These are phyloP conservation scores for Thyridium curvatum DNA, from an alignment of 2,329 filamentous ascomycete genomes.

Conservation along the genomic window DNA sequence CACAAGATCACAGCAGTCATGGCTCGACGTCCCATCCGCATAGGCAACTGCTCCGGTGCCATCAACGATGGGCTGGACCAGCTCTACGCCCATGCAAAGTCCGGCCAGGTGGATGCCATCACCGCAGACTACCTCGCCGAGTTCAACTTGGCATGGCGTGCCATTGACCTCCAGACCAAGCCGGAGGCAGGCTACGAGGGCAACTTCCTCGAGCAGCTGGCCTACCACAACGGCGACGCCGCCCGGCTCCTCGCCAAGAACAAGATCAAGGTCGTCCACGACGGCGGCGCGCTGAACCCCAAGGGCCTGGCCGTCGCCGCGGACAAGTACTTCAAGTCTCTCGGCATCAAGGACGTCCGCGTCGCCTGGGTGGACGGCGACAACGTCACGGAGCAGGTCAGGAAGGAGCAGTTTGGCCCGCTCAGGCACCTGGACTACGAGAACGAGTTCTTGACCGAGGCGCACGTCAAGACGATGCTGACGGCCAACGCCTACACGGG, in stretches of 20 bases:
- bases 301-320: constrained; percentile 31
- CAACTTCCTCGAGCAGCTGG: constrained; percentile 20
- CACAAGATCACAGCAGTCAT: too few relatives aligned
- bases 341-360: constrained; percentile 18
- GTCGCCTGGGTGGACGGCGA: constrained; percentile 40
- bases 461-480: constrained; percentile 8
- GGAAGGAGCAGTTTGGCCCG: constrained; percentile 10
- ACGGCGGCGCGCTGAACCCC: constrained; percentile 47
- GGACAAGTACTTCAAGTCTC: constrained; percentile 4
- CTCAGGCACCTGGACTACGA: constrained; percentile 6
- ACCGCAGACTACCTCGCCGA: constrained; percentile 18
- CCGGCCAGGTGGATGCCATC: constrained; percentile 13
- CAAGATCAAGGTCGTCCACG: constrained; percentile 38
- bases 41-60: constrained; percentile 28
- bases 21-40: constrained; percentile 19
- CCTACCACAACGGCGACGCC: constrained; percentile 12
- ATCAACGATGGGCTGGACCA: constrained; percentile 28
- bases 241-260: constrained; percentile 21
- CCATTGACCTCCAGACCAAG: constrained; percentile 17
- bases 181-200: constrained; percentile 22
- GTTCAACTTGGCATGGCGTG: constrained; percentile 23
- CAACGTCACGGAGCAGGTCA: constrained; percentile 25
- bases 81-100: constrained; percentile 23
- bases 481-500: constrained; percentile 46
- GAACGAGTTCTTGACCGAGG: constrained; percentile 8